Evolutionary conservation across 352 stramenopile genomes (phyloP).

Genomic region (Phytophthora colocasiae): DNA sequence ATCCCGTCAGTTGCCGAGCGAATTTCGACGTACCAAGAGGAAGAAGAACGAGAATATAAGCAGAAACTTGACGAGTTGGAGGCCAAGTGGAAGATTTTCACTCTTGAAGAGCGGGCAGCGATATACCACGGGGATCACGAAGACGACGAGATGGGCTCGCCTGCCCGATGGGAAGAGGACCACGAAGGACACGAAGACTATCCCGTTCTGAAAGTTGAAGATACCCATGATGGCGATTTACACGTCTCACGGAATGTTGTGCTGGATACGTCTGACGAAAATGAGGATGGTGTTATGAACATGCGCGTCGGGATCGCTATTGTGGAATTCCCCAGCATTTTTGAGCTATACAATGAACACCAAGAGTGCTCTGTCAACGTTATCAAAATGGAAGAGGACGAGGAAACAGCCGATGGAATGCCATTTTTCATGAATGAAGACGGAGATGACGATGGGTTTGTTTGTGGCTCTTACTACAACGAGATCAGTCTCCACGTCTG

Average conservation of each 20-base stretch:
- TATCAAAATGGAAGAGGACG: slow-evolving; percentile 83
- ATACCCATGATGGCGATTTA: slow-evolving; percentile 55
- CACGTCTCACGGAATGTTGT: slow-evolving; percentile 66
- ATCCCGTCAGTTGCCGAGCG: slow-evolving; percentile 34
- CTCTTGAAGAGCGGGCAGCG: slow-evolving; percentile 37
- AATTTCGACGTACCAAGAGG: slow-evolving; percentile 20
- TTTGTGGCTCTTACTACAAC: slow-evolving; percentile 73
- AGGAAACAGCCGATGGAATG: slow-evolving; percentile 60
- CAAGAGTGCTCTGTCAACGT: slow-evolving; percentile 72
- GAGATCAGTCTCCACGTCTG: slow-evolving; percentile 63
- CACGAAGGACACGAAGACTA: slow-evolving; percentile 38
- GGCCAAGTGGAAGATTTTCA: slow-evolving; percentile 65
- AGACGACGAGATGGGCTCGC: slow-evolving; percentile 14
- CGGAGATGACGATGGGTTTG: slow-evolving; percentile 69
- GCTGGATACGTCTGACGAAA: slow-evolving; percentile 69
- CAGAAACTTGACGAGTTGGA: slow-evolving; percentile 59
- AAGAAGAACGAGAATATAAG: slow-evolving; percentile 65
- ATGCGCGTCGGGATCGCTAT: slow-evolving; percentile 73
- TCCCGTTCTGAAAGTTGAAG: slow-evolving; percentile 65
- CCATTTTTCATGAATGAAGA: slow-evolving; percentile 77
- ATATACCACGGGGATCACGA: slow-evolving; percentile 39
- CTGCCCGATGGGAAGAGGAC: slow-evolving; percentile 29
- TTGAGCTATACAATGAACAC: slow-evolving; percentile 74
- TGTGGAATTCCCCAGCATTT: slow-evolving; percentile 77
- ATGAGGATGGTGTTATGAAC: slow-evolving; percentile 63